phyloP scores from a whole-genome alignment of 805 yeast genomes.

The Ogataea kodamae region DNA sequence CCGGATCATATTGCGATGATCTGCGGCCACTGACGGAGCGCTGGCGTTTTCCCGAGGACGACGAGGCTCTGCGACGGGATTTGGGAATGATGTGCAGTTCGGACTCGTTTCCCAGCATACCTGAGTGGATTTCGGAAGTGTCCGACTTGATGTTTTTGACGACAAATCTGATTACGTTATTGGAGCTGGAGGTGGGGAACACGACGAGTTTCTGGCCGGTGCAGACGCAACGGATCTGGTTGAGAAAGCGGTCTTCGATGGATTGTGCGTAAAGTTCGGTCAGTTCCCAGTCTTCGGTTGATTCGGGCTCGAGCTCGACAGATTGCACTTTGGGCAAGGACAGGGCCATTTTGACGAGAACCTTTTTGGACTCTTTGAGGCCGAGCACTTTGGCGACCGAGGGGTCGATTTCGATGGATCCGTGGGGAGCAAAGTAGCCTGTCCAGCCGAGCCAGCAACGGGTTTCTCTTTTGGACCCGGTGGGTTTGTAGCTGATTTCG shows the following conservation, averaged over 20 bases:
- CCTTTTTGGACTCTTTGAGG: conserved; percentile 40
- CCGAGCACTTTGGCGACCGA: conserved; percentile 52
- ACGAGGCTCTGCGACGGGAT: conserved; percentile 26
- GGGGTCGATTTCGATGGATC: conserved; percentile 60
- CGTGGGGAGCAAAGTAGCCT: conserved; percentile 23
- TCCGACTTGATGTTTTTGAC: conserved; percentile 43
- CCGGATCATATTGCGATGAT: conserved; percentile 31
- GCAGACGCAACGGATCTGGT: conserved; percentile 76
- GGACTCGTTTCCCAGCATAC: conserved; percentile 39
- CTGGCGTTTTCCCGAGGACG: conserved; percentile 22
- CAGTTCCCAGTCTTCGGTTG: conserved; percentile 84
- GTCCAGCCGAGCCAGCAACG: conserved; percentile 30
- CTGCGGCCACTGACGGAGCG: conserved; percentile 31
- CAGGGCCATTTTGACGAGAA: conserved; percentile 45
- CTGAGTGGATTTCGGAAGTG: conserved; percentile 27
- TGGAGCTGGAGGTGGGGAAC: conserved; percentile 62
- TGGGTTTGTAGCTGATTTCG: conserved; percentile 24
- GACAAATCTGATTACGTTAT: conserved; percentile 54
- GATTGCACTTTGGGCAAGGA: conserved; percentile 51
- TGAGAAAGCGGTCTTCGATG: conserved; percentile 69
- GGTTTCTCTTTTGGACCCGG: conserved; percentile 12
- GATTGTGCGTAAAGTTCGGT: conserved; percentile 77
- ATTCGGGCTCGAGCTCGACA: conserved; percentile 73
- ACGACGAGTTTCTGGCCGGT: conserved; percentile 58
- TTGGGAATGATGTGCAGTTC: conserved; percentile 65